Conservation (phyloP, 352 stramenopile genomes). For the Aphanomyces invadans region DNA sequence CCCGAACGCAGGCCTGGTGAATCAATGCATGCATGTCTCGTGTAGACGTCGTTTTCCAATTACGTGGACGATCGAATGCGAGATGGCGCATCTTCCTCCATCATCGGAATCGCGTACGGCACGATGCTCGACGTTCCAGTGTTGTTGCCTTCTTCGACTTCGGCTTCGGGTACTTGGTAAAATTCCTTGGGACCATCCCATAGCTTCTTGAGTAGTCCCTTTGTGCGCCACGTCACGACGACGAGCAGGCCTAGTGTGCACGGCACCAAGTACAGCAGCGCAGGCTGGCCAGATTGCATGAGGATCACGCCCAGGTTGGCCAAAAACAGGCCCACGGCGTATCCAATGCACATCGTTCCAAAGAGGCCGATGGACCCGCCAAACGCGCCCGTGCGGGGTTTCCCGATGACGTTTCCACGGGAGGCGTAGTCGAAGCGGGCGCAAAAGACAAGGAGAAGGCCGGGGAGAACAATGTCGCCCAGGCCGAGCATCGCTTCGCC, state of each 20-base stretch:
- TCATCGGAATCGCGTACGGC: conserved; percentile 22
- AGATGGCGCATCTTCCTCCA: not conserved
- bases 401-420: conserved; percentile 9
- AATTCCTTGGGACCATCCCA: conserved; percentile 83
- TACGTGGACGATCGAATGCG: not conserved
- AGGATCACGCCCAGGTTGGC: conserved; percentile 91
- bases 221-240: conserved; percentile 52
- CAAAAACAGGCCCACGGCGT: conserved; percentile 88
- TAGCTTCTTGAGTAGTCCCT: conserved; percentile 78
- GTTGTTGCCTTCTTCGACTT: conserved; percentile 25
- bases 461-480: conserved; percentile 94
- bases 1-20: too few species aligned
- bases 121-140: conserved; percentile 43
- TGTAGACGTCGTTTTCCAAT: too few species aligned
- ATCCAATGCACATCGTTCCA: conserved; percentile 76
- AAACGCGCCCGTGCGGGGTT: not conserved
- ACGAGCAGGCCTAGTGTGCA: conserved; percentile 82
- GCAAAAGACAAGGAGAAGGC: conserved; percentile 90
- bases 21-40: too few species aligned
- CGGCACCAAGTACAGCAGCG: conserved; percentile 94
- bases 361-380: conserved; percentile 70
- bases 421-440: conserved; percentile 83
- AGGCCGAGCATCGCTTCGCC: conserved; percentile 91
- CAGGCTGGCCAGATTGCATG: conserved; percentile 91
- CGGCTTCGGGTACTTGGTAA: conserved; percentile 28